Evolutionary conservation across 1,139 yeast species (phyloP).

Genomic region (Debaryomyces nepalensis): DNA sequence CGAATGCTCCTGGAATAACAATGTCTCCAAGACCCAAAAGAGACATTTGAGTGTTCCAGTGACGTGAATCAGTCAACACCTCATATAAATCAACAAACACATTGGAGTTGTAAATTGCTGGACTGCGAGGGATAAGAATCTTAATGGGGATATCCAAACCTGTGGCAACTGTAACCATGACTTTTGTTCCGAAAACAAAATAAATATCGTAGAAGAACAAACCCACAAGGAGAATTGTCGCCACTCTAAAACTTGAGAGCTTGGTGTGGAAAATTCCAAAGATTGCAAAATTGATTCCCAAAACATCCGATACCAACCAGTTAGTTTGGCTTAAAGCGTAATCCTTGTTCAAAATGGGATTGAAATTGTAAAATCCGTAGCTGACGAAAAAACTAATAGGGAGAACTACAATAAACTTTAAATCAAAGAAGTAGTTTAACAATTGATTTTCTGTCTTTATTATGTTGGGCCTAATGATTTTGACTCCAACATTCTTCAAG

Average conservation of each 20-base stretch:
- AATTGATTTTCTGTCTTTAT: slow-evolving; percentile 32
- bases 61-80: slow-evolving; percentile 9
- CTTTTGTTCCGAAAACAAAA: slow-evolving; percentile 66
- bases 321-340: slow-evolving; percentile 21
- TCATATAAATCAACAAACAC: slow-evolving; percentile 12
- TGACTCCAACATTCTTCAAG: slow-evolving; percentile 22
- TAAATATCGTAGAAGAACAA: slow-evolving; percentile 66
- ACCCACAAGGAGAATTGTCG: slow-evolving; percentile 47
- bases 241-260: slow-evolving; percentile 48
- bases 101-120: slow-evolving; percentile 12
- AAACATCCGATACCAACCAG: slow-evolving; percentile 38
- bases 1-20: slow-evolving; percentile 58
- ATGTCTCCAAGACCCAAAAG: slow-evolving; percentile 63
- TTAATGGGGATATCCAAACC: slow-evolving; percentile 60
- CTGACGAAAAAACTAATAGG: slow-evolving; percentile 26
- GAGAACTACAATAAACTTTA: slow-evolving; percentile 32
- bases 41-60: slow-evolving; percentile 12
- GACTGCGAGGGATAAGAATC: slow-evolving; percentile 49
- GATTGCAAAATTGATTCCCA: slow-evolving; percentile 41
- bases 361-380: slow-evolving; percentile 26
- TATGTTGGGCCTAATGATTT: slow-evolving; percentile 22
- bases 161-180: slow-evolving; percentile 68
- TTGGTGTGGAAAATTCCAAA: slow-evolving; percentile 36
- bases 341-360: slow-evolving; percentile 24
- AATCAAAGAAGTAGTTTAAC: slow-evolving; percentile 38